A percentile compares a stretch with the other conserved stretches of the same genome.
Evolutionary conservation across 371 early-diverging fungal species (phyloP).

Genomic region (Sanchytrium tribonematis): DNA sequence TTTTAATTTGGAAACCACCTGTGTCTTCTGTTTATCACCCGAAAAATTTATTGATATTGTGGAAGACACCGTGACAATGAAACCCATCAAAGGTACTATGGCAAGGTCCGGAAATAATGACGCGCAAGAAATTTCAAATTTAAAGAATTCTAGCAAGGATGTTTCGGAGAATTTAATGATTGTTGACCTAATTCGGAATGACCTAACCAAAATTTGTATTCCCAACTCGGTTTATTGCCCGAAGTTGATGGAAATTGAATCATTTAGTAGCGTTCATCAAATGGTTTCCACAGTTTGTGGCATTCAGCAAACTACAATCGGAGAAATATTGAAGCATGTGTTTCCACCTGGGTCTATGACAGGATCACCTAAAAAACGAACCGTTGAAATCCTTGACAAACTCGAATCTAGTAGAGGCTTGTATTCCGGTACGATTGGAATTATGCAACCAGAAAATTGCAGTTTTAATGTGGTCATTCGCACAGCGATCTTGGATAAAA

Average conservation of each 20-base stretch:
- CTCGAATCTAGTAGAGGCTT: conserved; percentile 47
- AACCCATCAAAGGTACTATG: conserved; percentile 81
- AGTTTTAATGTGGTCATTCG: conserved; percentile 60
- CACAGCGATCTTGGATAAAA: conserved; percentile 27
- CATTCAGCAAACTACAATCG: conserved; percentile 25
- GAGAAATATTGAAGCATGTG: conserved; percentile 2
- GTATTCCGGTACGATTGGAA: conserved; percentile 68
- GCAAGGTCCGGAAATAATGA: conserved; percentile 5
- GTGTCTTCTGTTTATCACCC: conserved; percentile 35
- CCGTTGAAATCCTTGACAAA: conserved; percentile 42
- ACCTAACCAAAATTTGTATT: conserved; percentile 32
- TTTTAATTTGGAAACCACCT: conserved; percentile 14
- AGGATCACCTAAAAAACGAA: conserved; percentile 74
- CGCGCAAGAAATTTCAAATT: conserved; percentile 12
- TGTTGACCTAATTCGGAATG: conserved; percentile 83
- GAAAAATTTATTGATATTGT: conserved; percentile 46
- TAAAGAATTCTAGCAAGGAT: conserved; percentile 54
- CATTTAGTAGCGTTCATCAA: conserved; percentile 71
- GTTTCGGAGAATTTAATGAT: conserved; percentile 90
- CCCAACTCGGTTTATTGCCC: conserved; percentile 46
- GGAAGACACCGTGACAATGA: conserved; percentile 42
- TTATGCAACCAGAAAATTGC: conserved; percentile 13
- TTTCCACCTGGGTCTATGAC: conserved; percentile 56
- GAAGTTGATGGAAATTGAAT: conserved; percentile 57
- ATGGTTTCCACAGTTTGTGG: conserved; percentile 60